Conservation (phyloP, 192 early-diverging fungal genomes). For the Mortierella alpina region DNA sequence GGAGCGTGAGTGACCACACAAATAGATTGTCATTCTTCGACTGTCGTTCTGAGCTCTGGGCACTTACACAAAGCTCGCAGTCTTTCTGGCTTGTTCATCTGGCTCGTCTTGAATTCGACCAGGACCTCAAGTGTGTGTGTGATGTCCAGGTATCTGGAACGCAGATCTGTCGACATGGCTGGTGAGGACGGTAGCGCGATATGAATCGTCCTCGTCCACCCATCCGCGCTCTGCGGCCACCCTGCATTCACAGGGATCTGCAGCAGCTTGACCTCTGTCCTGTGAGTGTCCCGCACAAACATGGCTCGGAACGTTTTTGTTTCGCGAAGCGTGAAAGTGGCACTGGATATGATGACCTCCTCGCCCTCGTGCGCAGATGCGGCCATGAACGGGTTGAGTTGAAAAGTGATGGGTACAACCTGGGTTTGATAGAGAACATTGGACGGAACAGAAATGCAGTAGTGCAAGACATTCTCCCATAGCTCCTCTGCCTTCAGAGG, state of each 20-base stretch:
- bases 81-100: slow-evolving; percentile 16
- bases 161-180: slow-evolving; percentile 6
- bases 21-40: not conserved
- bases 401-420: slow-evolving; percentile 12
- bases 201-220: slow-evolving; percentile 20
- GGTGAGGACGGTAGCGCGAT: slow-evolving; percentile 19
- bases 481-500: not conserved
- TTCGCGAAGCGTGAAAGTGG: slow-evolving; percentile 21
- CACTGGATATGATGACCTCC: not conserved
- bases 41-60: not conserved
- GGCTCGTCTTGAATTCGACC: slow-evolving; percentile 12
- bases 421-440: slow-evolving; percentile 8
- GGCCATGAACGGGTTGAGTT: not conserved
- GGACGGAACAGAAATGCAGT: slow-evolving; percentile 11
- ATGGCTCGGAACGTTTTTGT: slow-evolving; percentile 9
- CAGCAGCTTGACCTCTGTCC: slow-evolving; percentile 15
- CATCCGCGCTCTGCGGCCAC: slow-evolving; percentile 8
- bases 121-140: not conserved
- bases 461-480: slow-evolving; percentile 10
- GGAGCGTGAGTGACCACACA: not conserved
- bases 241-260: slow-evolving; percentile 12
- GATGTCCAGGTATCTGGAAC: slow-evolving; percentile 28
- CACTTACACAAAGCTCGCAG: slow-evolving; percentile 13
- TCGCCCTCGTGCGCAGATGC: slow-evolving; percentile 1
- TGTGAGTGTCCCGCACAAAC: slow-evolving; percentile 15